Percentiles rank a stretch among this genome's conserved stretches.
Conservation (phyloP, 169 alveolate species). For the Besnoitia besnoiti region DNA sequence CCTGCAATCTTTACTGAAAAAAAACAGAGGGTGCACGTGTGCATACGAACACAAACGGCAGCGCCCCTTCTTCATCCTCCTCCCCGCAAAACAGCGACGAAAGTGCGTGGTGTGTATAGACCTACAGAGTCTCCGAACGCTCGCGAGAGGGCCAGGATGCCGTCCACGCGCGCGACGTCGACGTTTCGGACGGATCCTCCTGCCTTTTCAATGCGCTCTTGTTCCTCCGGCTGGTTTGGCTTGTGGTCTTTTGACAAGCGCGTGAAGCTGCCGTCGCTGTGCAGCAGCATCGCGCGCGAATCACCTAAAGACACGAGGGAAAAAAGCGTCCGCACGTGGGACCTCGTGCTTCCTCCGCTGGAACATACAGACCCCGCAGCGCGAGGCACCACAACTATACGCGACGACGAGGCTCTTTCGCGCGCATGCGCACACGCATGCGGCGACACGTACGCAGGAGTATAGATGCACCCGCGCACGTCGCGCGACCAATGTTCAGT, state of each 20-base stretch:
- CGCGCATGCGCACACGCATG: too few relatives aligned
- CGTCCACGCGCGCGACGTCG: constrained; percentile 40
- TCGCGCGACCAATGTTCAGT: too few relatives aligned
- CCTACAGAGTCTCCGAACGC: constrained; percentile 46
- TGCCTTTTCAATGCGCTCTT: constrained; percentile 18
- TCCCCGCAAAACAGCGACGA: too few relatives aligned
- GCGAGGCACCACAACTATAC: neutral
- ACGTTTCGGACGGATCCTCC: neutral
- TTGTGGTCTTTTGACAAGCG: constrained; percentile 42
- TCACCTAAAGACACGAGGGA: constrained; percentile 10
- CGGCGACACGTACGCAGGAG: too few relatives aligned
- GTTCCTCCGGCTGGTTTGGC: constrained; percentile 6
- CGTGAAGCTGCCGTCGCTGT: constrained; percentile 36
- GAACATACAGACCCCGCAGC: neutral
- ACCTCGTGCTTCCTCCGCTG: too few relatives aligned
- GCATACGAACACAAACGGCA: too few relatives aligned
- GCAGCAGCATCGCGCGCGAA: constrained; percentile 25
- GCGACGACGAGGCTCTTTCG: neutral
- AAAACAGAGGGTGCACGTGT: too few relatives aligned
- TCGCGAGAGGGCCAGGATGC: constrained; percentile 33
- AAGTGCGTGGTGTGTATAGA: too few relatives aligned
- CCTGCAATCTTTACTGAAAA: too few relatives aligned
- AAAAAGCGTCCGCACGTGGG: too few relatives aligned
- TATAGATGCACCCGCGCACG: too few relatives aligned
- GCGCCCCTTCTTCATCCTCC: too few relatives aligned